Conservation (phyloP, 2,329 filamentous ascomycete species). For the Aspergillus calidoustus region DNA sequence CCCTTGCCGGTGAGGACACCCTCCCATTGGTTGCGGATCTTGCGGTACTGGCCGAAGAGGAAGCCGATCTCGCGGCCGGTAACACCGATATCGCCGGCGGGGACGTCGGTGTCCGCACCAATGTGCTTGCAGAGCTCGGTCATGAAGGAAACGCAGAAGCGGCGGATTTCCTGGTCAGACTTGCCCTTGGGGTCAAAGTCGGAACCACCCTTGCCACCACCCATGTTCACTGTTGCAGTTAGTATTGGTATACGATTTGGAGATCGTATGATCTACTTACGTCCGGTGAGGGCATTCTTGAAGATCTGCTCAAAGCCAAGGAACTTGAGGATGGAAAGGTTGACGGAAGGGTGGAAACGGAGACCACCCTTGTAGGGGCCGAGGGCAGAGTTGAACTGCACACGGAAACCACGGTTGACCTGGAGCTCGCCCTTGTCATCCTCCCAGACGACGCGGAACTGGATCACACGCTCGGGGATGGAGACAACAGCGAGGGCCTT, state of each 20-base stretch:
- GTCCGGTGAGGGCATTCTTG: slow-evolving; percentile 97
- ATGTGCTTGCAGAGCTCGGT: slow-evolving; percentile 94
- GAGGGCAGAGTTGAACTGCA: slow-evolving; percentile 97
- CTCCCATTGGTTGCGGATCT: slow-evolving; percentile 87
- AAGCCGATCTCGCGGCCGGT: slow-evolving; percentile 90
- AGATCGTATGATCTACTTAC: slow-evolving; percentile 58
- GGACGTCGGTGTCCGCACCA: slow-evolving; percentile 92
- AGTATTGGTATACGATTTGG: slow-evolving; percentile 3
- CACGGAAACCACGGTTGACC: slow-evolving; percentile 93
- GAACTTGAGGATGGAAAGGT: slow-evolving; percentile 83
- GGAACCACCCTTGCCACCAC: slow-evolving; percentile 94
- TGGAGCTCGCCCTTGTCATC: slow-evolving; percentile 84
- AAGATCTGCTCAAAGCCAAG: slow-evolving; percentile 99
- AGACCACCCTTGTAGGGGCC: slow-evolving; percentile 98
- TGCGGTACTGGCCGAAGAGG: slow-evolving; percentile 93
- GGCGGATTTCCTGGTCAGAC: slow-evolving; percentile 94
- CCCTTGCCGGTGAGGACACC: slow-evolving; percentile 97
- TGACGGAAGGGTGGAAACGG: slow-evolving; percentile 78
- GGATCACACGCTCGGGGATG: slow-evolving; percentile 91
- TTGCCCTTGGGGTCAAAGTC: slow-evolving; percentile 99
- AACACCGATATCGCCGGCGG: slow-evolving; percentile 96
- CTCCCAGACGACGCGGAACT: slow-evolving; percentile 98
- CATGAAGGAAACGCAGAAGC: slow-evolving; percentile 97
- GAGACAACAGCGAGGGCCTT: slow-evolving; percentile 85
- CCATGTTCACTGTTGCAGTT: slow-evolving; percentile 70